These are phyloP conservation scores for Spatholobus suberectus DNA, from an alignment of 306 rosid species.

Conservation along the genomic window DNA sequence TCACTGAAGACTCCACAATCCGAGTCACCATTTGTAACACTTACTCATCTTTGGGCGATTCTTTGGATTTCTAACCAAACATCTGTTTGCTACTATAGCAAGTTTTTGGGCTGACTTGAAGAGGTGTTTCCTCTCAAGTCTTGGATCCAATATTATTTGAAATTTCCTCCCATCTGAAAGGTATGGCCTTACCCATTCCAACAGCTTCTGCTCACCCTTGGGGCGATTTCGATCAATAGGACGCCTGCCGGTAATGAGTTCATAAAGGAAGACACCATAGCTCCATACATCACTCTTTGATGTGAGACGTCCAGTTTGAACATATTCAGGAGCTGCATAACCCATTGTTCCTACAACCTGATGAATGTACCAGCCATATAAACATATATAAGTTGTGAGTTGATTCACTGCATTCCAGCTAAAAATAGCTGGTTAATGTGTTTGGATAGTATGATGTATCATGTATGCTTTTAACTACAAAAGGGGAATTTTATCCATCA, in stretches of 20 bases:
- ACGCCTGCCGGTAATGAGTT: constrained; percentile 92
- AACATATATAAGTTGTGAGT: constrained; percentile 33
- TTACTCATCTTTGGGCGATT: constrained; percentile 96
- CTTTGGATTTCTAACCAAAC: constrained; percentile 81
- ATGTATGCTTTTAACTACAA: constrained; percentile 10
- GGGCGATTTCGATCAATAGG: constrained; percentile 91
- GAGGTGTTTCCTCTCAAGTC: constrained; percentile 77
- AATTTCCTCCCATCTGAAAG: constrained; percentile 79
- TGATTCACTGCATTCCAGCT: constrained; percentile 16
- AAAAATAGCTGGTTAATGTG: constrained; percentile 1
- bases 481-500: constrained; percentile 1
- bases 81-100: constrained; percentile 76
- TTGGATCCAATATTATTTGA: constrained; percentile 82
- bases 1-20: constrained; percentile 54
- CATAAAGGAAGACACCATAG: constrained; percentile 94
- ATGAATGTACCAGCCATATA: constrained; percentile 42
- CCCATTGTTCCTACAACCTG: constrained; percentile 99
- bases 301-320: constrained; percentile 90
- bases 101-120: constrained; percentile 76
- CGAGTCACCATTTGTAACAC: constrained; percentile 77
- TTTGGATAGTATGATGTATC: not conserved
- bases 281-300: constrained; percentile 94
- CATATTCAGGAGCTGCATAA: constrained; percentile 96
- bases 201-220: constrained; percentile 90
- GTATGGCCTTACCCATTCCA: constrained; percentile 95